Evolutionary conservation across 2,329 filamentous ascomycete species (phyloP), one percentile per base, ranked within the genome.

Genomic region (Atkinsonella hypoxylon): DNA sequence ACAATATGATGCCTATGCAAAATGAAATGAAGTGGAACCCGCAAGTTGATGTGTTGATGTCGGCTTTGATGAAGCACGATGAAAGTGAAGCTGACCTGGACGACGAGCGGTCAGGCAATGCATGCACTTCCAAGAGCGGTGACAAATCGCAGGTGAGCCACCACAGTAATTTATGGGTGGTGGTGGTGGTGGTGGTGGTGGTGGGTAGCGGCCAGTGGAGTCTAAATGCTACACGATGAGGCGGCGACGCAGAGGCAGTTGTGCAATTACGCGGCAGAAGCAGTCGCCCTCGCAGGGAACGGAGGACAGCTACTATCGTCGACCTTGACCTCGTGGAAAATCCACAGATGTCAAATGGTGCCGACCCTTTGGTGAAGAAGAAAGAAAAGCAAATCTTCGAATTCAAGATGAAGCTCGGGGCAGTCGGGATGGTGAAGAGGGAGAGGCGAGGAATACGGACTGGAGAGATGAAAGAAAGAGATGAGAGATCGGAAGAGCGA

Each of bases 111-210:
- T 43, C 46, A 34, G 47, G 31, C 38, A 34, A 40, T 42, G 11
- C 22, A 40, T 12, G 39, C 17, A 48, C 47, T 48, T 41, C 15
- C 46, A 40, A n/a, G 26, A 40, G 48, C 42, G 48, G 48, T 45
- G 48, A 50, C 48, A n/a, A 50, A 45, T 45, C 42, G 31, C 6
- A 17, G 18, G 9, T 20, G 32, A 30, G 32, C 40, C 18, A 30
- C 42, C 10, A 10, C 22, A 15, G 42, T 7, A 26, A 13, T 42
- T 42, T 42, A 22, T 42, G 18, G 12, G 18, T 42, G 40, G 11
- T 26, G 17, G 36, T 32, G 45, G 26, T 26, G 26, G 26, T 8
- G 26, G 26, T 26, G 7, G 26, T 26, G 26, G 26, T 26, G 26
- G 26, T 26, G 8, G 18, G 45, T 26, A 22, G 46, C 46, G 20